Evolutionary conservation across 345 rosid genomes (phyloP).

Genomic region (Fremontodendron californicum): DNA sequence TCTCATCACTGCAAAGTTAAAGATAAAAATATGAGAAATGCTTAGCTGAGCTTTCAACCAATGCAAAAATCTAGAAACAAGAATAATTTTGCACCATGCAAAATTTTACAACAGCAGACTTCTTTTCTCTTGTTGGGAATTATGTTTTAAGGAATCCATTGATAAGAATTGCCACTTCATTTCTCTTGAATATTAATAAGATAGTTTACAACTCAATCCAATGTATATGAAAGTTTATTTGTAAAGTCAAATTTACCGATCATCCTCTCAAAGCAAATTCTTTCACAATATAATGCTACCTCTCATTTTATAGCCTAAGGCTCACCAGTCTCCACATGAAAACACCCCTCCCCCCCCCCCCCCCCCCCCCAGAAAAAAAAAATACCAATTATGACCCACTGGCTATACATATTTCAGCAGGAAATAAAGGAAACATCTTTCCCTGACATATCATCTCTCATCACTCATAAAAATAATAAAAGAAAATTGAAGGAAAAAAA

Average conservation of each 20-base stretch:
- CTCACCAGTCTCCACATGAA: too few relatives aligned
- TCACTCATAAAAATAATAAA: too few relatives aligned
- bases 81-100: background rate
- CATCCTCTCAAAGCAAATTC: too few relatives aligned
- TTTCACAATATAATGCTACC: too few relatives aligned
- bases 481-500: background rate
- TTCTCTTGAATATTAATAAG: background rate
- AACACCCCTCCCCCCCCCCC: background rate
- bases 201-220: background rate
- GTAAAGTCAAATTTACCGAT: slow-evolving; percentile 2
- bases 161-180: background rate
- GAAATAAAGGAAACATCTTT: background rate
- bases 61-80: background rate
- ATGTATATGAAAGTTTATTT: background rate
- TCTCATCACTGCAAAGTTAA: slow-evolving; percentile 50
- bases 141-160: background rate
- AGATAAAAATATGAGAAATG: background rate
- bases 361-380: background rate
- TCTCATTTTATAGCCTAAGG: too few relatives aligned
- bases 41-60: slow-evolving; percentile 11
- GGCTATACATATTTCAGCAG: background rate
- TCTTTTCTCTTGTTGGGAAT: background rate
- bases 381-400: background rate
- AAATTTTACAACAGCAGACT: background rate
- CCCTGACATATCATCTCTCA: background rate